A percentile compares a stretch with the other conserved stretches of the same genome.
These are phyloP conservation scores for Cystobasidium tubakii DNA, from an alignment of 768 basidiomycete species.

Conservation along the genomic window DNA sequence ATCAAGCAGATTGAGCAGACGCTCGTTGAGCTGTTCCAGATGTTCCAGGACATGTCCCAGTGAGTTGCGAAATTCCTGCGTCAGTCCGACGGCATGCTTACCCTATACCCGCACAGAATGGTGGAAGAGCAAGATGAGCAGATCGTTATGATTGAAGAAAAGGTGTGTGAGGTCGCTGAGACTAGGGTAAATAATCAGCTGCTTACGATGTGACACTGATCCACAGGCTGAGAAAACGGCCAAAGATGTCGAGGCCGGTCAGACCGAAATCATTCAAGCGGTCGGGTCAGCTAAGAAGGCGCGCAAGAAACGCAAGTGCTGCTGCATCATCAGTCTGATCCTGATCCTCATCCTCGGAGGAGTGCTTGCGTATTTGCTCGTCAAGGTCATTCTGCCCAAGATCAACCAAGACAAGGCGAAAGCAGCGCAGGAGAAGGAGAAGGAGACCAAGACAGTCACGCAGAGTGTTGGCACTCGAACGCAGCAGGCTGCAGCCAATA, in stretches of 20 bases:
- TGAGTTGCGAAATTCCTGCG: background rate
- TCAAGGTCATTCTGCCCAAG: slow-evolving; percentile 46
- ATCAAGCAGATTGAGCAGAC: slow-evolving; percentile 76
- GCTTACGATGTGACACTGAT: background rate
- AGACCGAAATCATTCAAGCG: slow-evolving; percentile 75
- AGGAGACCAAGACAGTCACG: slow-evolving; percentile 16
- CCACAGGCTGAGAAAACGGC: slow-evolving; percentile 61
- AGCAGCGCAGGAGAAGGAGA: slow-evolving; percentile 43
- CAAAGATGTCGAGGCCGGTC: slow-evolving; percentile 51
- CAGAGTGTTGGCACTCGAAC: slow-evolving; percentile 1
- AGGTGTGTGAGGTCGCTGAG: slow-evolving; percentile 47
- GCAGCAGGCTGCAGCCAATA: slow-evolving; percentile 2
- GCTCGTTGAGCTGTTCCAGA: slow-evolving; percentile 70
- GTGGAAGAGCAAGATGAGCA: slow-evolving; percentile 67
- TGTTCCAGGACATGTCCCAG: slow-evolving; percentile 66
- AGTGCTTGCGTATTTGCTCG: slow-evolving; percentile 60
- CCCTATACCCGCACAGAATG: slow-evolving; percentile 4
- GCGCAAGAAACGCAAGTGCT: slow-evolving; percentile 94
- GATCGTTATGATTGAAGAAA: slow-evolving; percentile 60
- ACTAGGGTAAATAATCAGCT: background rate
- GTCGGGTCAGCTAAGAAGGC: slow-evolving; percentile 76
- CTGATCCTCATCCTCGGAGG: slow-evolving; percentile 63
- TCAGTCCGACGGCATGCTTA: background rate
- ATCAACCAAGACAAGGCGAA: slow-evolving; percentile 49
- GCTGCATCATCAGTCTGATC: slow-evolving; percentile 65